These are phyloP conservation scores for Pseudophaeomoniella oleicola DNA, from an alignment of 2,329 filamentous ascomycete species.

Conservation along the genomic window DNA sequence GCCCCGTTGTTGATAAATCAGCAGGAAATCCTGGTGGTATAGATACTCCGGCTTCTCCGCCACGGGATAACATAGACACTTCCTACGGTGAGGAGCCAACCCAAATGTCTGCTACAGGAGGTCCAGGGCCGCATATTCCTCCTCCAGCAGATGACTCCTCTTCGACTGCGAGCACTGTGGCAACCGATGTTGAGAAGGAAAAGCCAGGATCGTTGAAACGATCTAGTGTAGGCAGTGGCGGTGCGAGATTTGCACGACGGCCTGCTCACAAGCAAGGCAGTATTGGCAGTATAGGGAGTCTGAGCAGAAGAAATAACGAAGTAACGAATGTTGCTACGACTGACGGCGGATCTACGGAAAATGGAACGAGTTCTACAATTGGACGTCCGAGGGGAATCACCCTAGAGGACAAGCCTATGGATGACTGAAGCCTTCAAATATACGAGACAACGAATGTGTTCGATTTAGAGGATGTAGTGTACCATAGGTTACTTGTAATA, in stretches of 20 bases:
- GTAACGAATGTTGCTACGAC: conserved; percentile 3
- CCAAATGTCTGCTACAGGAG: not conserved
- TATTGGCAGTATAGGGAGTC: conserved; percentile 23
- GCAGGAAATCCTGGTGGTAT: conserved; percentile 10
- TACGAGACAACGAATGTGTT: not conserved
- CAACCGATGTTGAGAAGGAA: conserved; percentile 15
- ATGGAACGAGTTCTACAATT: not conserved
- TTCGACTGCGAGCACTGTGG: conserved; percentile 8
- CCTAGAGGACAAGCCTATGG: conserved; percentile 64
- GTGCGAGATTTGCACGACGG: conserved; percentile 12
- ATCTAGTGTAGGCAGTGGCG: conserved; percentile 28
- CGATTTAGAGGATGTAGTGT: not conserved
- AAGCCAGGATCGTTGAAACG: conserved; percentile 48
- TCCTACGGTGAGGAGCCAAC: conserved; percentile 14
- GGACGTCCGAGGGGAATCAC: conserved; percentile 36
- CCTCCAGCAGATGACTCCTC: not conserved
- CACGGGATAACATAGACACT: conserved; percentile 7
- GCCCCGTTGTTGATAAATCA: conserved; percentile 25
- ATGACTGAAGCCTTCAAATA: conserved; percentile 46
- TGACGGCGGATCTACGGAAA: conserved; percentile 7
- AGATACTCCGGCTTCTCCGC: not conserved
- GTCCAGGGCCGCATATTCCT: not conserved
- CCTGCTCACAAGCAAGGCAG: conserved; percentile 20
- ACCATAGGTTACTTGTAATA: too few species aligned
- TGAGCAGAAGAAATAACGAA: conserved; percentile 15